phyloP scores from a whole-genome alignment of 2,329 filamentous ascomycete genomes.

The Xylaria sp. region DNA sequence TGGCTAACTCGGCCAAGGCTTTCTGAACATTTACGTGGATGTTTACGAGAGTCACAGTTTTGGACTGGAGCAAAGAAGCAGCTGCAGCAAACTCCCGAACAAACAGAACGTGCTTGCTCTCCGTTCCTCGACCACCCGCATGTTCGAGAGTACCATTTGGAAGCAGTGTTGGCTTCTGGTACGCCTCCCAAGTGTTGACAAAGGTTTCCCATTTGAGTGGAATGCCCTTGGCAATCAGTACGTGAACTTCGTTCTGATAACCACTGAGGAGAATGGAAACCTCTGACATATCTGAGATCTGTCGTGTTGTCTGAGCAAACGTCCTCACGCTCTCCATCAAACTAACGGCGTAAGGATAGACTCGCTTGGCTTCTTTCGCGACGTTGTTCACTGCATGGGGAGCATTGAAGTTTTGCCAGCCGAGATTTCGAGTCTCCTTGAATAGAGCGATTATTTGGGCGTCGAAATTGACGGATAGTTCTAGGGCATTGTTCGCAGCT shows the following conservation, averaged over 20 bases:
- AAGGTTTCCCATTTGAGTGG: slow-evolving; percentile 97
- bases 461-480: slow-evolving; percentile 95
- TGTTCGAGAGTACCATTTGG: slow-evolving; percentile 70
- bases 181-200: slow-evolving; percentile 94
- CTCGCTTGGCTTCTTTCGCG: slow-evolving; percentile 97
- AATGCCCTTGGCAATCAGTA: slow-evolving; percentile 84
- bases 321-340: slow-evolving; percentile 99
- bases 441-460: slow-evolving; percentile 96
- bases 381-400: slow-evolving; percentile 95
- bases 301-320: slow-evolving; percentile 85
- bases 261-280: slow-evolving; percentile 89
- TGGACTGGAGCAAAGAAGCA: slow-evolving; percentile 87
- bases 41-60: slow-evolving; percentile 80
- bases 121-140: slow-evolving; percentile 64
- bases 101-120: slow-evolving; percentile 96
- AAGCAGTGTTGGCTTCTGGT: slow-evolving; percentile 69
- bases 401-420: slow-evolving; percentile 94
- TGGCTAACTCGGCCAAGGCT: slow-evolving; percentile 82
- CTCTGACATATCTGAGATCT: slow-evolving; percentile 86
- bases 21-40: slow-evolving; percentile 87
- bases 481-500: slow-evolving; percentile 87
- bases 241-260: slow-evolving; percentile 90
- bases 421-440: slow-evolving; percentile 96
- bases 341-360: slow-evolving; percentile 97
- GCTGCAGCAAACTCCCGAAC: slow-evolving; percentile 91